A percentile compares a stretch with the other conserved stretches of the same genome.
phyloP scores from a whole-genome alignment of 164 flowering plant genomes.

The Dillenia turbinata region DNA sequence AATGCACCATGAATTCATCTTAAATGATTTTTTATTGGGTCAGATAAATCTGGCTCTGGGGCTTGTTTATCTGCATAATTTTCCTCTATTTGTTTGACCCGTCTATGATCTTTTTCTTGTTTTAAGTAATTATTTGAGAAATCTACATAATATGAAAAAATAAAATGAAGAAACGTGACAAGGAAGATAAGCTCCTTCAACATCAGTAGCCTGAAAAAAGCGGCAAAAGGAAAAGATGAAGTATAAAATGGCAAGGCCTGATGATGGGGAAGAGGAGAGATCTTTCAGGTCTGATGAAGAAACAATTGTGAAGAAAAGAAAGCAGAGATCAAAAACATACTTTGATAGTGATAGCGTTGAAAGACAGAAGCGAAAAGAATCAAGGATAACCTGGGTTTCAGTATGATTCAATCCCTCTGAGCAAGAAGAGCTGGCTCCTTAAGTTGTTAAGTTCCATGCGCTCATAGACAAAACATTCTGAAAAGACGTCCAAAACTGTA shows the following conservation, averaged over 20 bases:
- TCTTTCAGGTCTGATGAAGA: slow-evolving; percentile 23
- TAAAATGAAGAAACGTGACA: slow-evolving; percentile 61
- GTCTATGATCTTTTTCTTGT: neutral
- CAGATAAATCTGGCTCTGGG: no score
- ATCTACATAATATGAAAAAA: slow-evolving; percentile 45
- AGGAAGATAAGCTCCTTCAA: slow-evolving; percentile 65
- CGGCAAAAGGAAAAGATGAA: slow-evolving; percentile 60
- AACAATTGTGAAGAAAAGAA: slow-evolving; percentile 10
- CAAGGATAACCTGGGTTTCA: slow-evolving; percentile 8
- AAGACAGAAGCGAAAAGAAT: slow-evolving; percentile 19
- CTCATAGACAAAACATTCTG: slow-evolving; percentile 10
- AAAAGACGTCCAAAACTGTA: no score
- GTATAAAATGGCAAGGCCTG: slow-evolving; percentile 29
- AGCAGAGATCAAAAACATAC: slow-evolving; percentile 52
- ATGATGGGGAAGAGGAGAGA: slow-evolving; percentile 34
- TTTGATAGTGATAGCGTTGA: slow-evolving; percentile 48
- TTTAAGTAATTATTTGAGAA: slow-evolving; percentile 40
- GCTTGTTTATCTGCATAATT: neutral
- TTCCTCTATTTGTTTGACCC: neutral
- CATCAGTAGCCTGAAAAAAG: slow-evolving; percentile 52
- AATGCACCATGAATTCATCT: no score
- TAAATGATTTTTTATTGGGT: no score
- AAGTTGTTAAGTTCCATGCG: slow-evolving; percentile 74
- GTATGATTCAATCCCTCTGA: slow-evolving; percentile 48
- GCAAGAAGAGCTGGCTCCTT: slow-evolving; percentile 87